Base-by-base conservation (phyloP, 2,329 filamentous ascomycete species). In the Ophiocordyceps camponoti-saundersi region DNA sequence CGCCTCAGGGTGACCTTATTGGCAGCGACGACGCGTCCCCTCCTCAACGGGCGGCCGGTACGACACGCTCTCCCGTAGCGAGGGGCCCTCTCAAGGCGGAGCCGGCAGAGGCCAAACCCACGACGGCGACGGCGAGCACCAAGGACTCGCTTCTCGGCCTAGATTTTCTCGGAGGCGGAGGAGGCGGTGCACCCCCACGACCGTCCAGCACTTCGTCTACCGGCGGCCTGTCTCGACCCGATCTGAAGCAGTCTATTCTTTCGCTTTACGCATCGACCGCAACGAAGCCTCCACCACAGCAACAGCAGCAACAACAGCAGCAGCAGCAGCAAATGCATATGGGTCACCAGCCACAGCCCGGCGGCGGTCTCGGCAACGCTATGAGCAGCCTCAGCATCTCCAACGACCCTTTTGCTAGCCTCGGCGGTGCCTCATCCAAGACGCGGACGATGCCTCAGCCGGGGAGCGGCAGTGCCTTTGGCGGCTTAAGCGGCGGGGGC, bases 231-330 rank as follows among this genome's bases (percentile, higher is more conserved):
- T 93, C 88, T 43, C 75, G 92, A 51, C 89, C 90, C 3, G 92
- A 98, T 60, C 70, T 98, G 50, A 98, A 98, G 66, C 90, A 95
- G 64, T 96, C 90, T 2, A 98, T 98, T 50, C 68, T 98, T 44
- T 98, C 92, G 8, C 74, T 98, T 16, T 98, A 98, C 60, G 87
- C 89, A 12, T 84, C 86, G 8, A 78, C 79, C 11, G 6, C 30
- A 6, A 84, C 88, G 1, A 84, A 87, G 58, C 79, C 85, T n/a
- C 82, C 85, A 55, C 70, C 77, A 23, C 69, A 65, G 47, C 65
- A 62, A 11, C 65, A 71, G 21, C 69, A 55, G 29, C 47, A 53
- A 8, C 65, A 6, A 46, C 68, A 71, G 48, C 62, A 65, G 42
- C 54, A 57, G 41, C 66, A 72, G 29, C 80, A 83, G 59, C 68